Base-by-base conservation (phyloP, 1,284 basidiomycete genomes). In the Puccinia polysora region DNA sequence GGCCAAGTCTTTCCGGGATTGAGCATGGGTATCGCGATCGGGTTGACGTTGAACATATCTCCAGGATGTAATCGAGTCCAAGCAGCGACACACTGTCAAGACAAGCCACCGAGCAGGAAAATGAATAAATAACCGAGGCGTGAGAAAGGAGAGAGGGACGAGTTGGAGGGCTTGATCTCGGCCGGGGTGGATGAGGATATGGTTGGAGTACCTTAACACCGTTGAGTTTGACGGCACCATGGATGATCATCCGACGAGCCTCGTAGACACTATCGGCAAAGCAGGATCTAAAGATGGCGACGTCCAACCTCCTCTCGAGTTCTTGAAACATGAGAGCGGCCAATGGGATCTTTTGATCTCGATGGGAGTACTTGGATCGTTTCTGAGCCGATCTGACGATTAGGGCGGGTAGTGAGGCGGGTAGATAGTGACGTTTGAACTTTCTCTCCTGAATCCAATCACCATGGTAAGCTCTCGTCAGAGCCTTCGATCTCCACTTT, bases 351-450 rank as follows among this genome's bases (percentile, higher is more conserved):
- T 70, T 76, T 5, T 79, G 79, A 38, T 79, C 78, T 30, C 76
- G 63, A 0, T 79, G 78, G 72, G 81, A 81, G 74, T 85, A 83
- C 69, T 83, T 81, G 10, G 79, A 80, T 36, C 75, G 80, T 73
- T 75, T 82, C 77, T 75, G 81, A 76, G 74, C 81, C 80, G 75
- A 65, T 77, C 69, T 81, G 12, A 88, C 86, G 59, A 89, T 87
- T 65, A 96, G 89, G 76, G 91, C 89, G 0, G 95, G 94, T 14
- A 98, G 83, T 0, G 85, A 87, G 72, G 86, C 83, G 10, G 95
- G 95, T 25, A 98, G 85, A 80, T 92, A 97, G 89, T 92, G 95
- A 64, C 90, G 87, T 80, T 95, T 94, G 85, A 97, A 97, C 49
- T 88, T 87, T 77, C 88, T 89, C 82, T 95, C 91, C 69, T 88